Conservation (phyloP, 345 rosid genomes). For the Brassica rapa region DNA sequence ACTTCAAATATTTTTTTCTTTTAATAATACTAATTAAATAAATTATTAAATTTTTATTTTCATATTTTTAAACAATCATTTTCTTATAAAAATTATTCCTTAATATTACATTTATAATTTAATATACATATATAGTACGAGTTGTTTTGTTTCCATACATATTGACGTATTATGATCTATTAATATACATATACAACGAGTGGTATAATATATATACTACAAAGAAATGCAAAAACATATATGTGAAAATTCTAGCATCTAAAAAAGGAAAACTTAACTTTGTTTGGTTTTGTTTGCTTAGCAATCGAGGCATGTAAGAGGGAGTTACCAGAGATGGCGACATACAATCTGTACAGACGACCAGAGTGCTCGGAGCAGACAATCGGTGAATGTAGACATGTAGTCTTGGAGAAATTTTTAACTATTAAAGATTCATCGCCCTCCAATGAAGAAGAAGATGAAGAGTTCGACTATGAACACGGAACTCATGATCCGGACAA, state of each 20-base stretch:
- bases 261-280: not conserved
- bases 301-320: constrained; percentile 79
- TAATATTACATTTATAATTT: too few species aligned
- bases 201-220: too few species aligned
- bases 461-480: constrained; percentile 44
- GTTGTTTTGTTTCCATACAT: not conserved
- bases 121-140: not conserved
- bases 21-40: too few species aligned
- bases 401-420: constrained; percentile 71
- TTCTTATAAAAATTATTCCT: not conserved
- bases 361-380: constrained; percentile 89
- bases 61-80: not conserved
- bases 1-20: not conserved
- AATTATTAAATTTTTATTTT: too few species aligned
- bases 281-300: constrained; percentile 32
- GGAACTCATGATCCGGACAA: constrained; percentile 26
- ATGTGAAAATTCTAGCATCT: not conserved
- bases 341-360: constrained; percentile 59
- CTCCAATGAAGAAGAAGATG: constrained; percentile 40
- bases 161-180: too few species aligned
- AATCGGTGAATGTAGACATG: constrained; percentile 62
- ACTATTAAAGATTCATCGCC: constrained; percentile 53
- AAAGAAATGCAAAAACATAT: too few species aligned
- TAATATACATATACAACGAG: not conserved
- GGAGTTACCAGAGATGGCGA: constrained; percentile 68